Evolutionary conservation across 805 yeast genomes (phyloP).

Genomic region (Metschnikowia henanensis): DNA sequence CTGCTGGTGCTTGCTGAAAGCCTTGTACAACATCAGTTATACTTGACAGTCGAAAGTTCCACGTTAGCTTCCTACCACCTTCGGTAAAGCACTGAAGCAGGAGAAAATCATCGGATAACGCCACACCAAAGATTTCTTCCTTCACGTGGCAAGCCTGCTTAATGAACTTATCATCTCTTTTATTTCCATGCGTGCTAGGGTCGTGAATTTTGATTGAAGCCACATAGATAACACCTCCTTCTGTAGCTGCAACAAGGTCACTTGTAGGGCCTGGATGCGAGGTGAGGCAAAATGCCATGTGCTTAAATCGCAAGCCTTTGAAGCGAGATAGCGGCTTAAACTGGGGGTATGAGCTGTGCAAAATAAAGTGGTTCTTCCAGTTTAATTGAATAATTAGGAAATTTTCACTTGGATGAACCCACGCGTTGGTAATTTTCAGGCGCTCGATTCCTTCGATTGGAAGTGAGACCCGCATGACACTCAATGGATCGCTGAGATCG

Average conservation of each 20-base stretch:
- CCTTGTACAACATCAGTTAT: slow-evolving; percentile 29
- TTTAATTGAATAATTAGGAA: slow-evolving; percentile 34
- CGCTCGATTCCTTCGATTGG: slow-evolving; percentile 19
- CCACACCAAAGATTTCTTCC: slow-evolving; percentile 19
- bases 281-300: slow-evolving; percentile 22
- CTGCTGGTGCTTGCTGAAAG: slow-evolving; percentile 18
- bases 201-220: slow-evolving; percentile 31
- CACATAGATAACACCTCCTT: slow-evolving; percentile 29
- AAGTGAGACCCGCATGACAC: slow-evolving; percentile 25
- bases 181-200: slow-evolving; percentile 25
- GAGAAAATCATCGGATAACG: slow-evolving; percentile 21
- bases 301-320: slow-evolving; percentile 40
- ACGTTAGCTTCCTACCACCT: slow-evolving; percentile 19
- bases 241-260: slow-evolving; percentile 31
- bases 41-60: slow-evolving; percentile 37
- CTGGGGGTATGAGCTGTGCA: slow-evolving; percentile 40
- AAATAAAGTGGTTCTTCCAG: slow-evolving; percentile 36
- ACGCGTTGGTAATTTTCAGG: slow-evolving; percentile 24
- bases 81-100: slow-evolving; percentile 18
- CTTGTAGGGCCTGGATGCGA: slow-evolving; percentile 22
- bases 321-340: slow-evolving; percentile 47
- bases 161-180: slow-evolving; percentile 37
- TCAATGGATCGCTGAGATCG: slow-evolving; percentile 37
- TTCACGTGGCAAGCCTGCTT: slow-evolving; percentile 26
- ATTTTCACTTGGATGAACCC: slow-evolving; percentile 40